phyloP scores from a whole-genome alignment of 495 filamentous ascomycete species.

The Aspergillus cavernicola region DNA sequence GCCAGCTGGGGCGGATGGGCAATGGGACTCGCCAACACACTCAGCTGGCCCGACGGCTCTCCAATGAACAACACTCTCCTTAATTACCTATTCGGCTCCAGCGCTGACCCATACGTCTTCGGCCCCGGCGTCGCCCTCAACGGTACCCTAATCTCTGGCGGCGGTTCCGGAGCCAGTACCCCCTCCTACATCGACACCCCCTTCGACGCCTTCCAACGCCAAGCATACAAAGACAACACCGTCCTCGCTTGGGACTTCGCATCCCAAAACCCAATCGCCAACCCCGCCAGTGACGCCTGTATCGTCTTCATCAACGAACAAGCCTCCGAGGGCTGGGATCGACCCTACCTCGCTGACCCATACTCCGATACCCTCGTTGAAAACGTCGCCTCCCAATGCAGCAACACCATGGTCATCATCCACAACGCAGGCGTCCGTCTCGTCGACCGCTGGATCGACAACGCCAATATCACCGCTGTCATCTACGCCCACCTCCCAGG shows the following conservation, averaged over 20 bases:
- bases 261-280: conserved; percentile 42
- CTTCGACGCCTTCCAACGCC: conserved; percentile 49
- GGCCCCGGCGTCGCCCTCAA: conserved; percentile 54
- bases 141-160: conserved; percentile 61
- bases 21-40: background rate
- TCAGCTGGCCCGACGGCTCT: background rate
- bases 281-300: conserved; percentile 47
- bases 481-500: conserved; percentile 75
- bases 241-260: conserved; percentile 39
- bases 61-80: background rate
- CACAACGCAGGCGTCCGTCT: conserved; percentile 39
- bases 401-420: conserved; percentile 50
- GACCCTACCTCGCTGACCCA: conserved; percentile 16
- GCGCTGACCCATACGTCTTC: conserved; percentile 49
- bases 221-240: conserved; percentile 45
- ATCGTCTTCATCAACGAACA: conserved; percentile 62
- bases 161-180: conserved; percentile 60
- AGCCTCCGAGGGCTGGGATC: conserved; percentile 50
- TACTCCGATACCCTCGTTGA: conserved; percentile 52
- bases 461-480: conserved; percentile 66
- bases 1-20: background rate
- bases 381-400: conserved; percentile 54
- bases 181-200: conserved; percentile 54
- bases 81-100: no score
- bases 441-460: conserved; percentile 42